Evolutionary conservation across 169 alveolate species (phyloP).

Genomic region (Plasmodium yoelii): DNA sequence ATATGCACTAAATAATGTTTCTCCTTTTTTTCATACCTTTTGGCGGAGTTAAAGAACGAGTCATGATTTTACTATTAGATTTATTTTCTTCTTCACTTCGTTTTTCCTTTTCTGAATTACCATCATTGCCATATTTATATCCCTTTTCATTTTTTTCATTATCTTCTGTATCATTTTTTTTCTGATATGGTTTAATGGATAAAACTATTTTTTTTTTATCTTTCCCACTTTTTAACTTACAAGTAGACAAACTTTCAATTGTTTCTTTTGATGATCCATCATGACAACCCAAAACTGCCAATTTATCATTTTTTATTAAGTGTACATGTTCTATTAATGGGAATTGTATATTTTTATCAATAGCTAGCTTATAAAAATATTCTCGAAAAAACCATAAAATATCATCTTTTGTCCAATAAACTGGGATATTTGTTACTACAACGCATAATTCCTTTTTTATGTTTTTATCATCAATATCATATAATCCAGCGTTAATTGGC

Average conservation of each 20-base stretch:
- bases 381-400: conserved; percentile 68
- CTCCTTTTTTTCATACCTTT: conserved; percentile 32
- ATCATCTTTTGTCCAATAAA: conserved; percentile 53
- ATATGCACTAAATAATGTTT: neutral
- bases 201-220: conserved; percentile 46
- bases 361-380: conserved; percentile 66
- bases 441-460: conserved; percentile 40
- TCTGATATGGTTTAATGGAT: conserved; percentile 44
- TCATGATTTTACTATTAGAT: conserved; percentile 22
- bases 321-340: conserved; percentile 59
- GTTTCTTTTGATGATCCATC: conserved; percentile 44
- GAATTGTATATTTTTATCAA: conserved; percentile 19
- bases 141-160: neutral
- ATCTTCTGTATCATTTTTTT: conserved; percentile 17
- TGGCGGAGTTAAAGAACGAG: conserved; percentile 56
- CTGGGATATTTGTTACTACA: conserved; percentile 52
- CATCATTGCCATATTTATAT: neutral
- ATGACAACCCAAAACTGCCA: conserved; percentile 73
- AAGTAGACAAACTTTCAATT: conserved; percentile 42
- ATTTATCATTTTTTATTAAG: conserved; percentile 42
- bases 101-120: neutral
- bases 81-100: conserved; percentile 18
- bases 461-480: conserved; percentile 66
- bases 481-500: conserved; percentile 55
- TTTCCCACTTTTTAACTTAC: conserved; percentile 26